phyloP scores from a whole-genome alignment of 352 stramenopile genomes.

The Bremia lactucae region DNA sequence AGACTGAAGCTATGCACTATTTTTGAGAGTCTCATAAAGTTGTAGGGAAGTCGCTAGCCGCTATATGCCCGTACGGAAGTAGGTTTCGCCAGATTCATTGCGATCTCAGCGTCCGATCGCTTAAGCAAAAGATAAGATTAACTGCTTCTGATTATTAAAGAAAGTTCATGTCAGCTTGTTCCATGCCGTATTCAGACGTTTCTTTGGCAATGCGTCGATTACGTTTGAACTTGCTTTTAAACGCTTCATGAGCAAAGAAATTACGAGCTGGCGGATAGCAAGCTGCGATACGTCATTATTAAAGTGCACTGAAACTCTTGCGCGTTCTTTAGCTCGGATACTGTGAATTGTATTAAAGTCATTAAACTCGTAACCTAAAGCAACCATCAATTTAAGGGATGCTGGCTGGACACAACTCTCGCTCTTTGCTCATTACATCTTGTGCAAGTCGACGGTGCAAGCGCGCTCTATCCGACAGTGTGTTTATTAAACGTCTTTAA shows the following conservation, averaged over 20 bases:
- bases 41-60: too few relatives aligned
- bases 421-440: constrained; percentile 80
- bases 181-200: constrained; percentile 69
- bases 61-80: too few relatives aligned
- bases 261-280: constrained; percentile 34
- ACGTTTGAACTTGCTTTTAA: constrained; percentile 55
- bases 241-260: constrained; percentile 36
- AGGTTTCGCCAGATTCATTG: constrained; percentile 6
- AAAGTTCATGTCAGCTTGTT: constrained; percentile 86
- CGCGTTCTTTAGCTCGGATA: constrained; percentile 75
- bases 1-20: neutral
- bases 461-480: too few relatives aligned
- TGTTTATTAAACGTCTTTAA: too few relatives aligned
- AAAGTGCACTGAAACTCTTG: constrained; percentile 49
- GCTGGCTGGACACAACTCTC: constrained; percentile 90
- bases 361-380: constrained; percentile 87
- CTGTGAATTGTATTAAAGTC: constrained; percentile 87
- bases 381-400: constrained; percentile 52
- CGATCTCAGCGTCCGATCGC: constrained; percentile 13
- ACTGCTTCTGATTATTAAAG: constrained; percentile 45
- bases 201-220: constrained; percentile 90
- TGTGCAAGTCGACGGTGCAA: too few relatives aligned
- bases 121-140: constrained; percentile 35
- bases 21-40: too few relatives aligned
- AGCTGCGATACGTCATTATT: constrained; percentile 41